A percentile compares a stretch with the other conserved stretches of the same genome.
Conservation (phyloP, 140 eudicot species). For the Cichorium intybus region DNA sequence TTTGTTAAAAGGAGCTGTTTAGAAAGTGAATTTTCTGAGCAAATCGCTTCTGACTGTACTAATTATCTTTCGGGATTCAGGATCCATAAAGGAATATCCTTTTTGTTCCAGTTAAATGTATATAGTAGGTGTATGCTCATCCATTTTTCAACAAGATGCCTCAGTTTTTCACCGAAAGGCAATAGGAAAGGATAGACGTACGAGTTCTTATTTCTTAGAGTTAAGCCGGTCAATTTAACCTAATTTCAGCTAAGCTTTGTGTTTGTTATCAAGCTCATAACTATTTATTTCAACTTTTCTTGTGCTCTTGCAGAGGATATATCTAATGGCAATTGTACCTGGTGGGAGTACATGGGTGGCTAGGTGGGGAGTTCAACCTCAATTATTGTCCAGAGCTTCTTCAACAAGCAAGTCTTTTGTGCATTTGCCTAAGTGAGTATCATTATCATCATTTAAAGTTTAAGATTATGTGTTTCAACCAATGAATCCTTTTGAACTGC, state of each 20-base stretch:
- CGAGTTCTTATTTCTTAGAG: not conserved
- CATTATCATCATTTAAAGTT: not conserved
- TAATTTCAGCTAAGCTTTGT: conserved; percentile 3
- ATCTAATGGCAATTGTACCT: conserved; percentile 66
- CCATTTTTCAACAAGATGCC: not conserved
- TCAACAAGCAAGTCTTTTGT: conserved; percentile 33
- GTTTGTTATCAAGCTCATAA: conserved; percentile 5
- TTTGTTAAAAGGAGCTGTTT: conserved; percentile 9
- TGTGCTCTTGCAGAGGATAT: conserved; percentile 19
- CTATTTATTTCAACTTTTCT: not conserved
- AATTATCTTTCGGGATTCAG: not conserved
- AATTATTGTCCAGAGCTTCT: conserved; percentile 35
- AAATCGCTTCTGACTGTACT: not conserved
- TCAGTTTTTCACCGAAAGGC: not conserved
- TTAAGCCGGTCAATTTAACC: conserved; percentile 16
- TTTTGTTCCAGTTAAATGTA: conserved; percentile 2
- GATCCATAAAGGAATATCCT: not conserved
- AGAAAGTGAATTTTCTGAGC: not conserved
- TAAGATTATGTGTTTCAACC: conserved; percentile 1
- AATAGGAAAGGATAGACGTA: not conserved
- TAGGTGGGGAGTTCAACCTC: conserved; percentile 79
- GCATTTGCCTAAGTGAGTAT: conserved; percentile 41
- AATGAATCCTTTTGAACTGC: not conserved
- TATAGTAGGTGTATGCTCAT: not conserved
- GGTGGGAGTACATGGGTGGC: conserved; percentile 85